Base-by-base conservation (phyloP, 2,329 filamentous ascomycete species). In the Pseudofabraea citricarpa region DNA sequence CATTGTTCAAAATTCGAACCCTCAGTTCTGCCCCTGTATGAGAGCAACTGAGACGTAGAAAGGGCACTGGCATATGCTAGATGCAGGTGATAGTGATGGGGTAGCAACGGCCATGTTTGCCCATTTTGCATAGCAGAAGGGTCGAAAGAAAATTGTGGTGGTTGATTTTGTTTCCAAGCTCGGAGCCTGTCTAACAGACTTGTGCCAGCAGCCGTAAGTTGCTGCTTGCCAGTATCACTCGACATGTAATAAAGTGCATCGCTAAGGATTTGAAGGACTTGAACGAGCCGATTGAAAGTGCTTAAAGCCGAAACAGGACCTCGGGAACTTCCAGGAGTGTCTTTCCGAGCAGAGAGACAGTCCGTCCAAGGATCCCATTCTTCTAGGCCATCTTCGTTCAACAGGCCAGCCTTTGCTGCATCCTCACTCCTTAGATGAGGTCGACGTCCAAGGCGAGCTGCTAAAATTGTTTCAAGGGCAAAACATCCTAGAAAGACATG, bases 361-460 rank as follows among this genome's bases (percentile, higher is more conserved):
- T 80, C 75, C 15, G 71, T 70, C 85, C 85, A 89, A 1, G 81
- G 79, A 51, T 85, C 79, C 84, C 84, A 88, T 64, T 88, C 83
- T 55, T 88, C 85, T 16, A 83, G 64, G 1, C 81, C 81, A 52
- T 85, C 80, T 59, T 86, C 81, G 20, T 77, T 70, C 2, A 85
- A 65, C 3, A 64, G 61, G 8, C 72, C 72, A 40, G 60, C 57
- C 27, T 63, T 60, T n/a, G 67, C 61, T 20, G 77, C 58, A 40
- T 78, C 72, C 12, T 68, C 65, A 8, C 63, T 57, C 43, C 64
- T 64, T 6, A 83, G 66, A 55, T 76, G 73, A 2, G 75, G 68
- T 8, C 67, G 62, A 24, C 68, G 68, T n/a, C 69, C 64, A 3
- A 80, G 64, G 7, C 73, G 67, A 15, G 75, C 59, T 7, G 75